These are phyloP conservation scores for Xylaria multiplex DNA, from an alignment of 2,329 filamentous ascomycete species.

Conservation along the genomic window DNA sequence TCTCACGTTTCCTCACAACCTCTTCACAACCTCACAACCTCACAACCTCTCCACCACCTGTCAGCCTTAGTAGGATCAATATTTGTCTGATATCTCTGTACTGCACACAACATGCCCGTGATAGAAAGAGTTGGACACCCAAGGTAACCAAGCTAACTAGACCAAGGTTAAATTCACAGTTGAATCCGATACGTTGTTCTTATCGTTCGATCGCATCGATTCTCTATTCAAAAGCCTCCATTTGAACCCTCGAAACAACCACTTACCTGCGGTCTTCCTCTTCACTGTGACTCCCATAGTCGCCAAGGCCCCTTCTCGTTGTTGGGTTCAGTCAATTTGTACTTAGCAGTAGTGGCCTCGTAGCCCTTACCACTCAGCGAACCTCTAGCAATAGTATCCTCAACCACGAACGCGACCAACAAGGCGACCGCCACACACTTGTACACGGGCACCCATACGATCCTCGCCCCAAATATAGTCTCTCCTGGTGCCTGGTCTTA, in stretches of 20 bases:
- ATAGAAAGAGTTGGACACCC: neutral
- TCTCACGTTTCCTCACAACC: slow-evolving; percentile 5
- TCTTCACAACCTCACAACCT: neutral
- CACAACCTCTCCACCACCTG: neutral
- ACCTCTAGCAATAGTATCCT: neutral
- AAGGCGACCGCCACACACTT: neutral
- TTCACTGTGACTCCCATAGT: slow-evolving; percentile 3
- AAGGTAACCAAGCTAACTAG: neutral
- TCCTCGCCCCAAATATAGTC: neutral
- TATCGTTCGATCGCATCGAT: neutral
- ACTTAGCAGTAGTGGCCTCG: slow-evolving; percentile 10
- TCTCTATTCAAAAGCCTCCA: neutral
- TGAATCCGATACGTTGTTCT: neutral
- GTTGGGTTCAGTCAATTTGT: slow-evolving; percentile 6
- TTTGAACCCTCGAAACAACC: neutral
- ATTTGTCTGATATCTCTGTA: neutral
- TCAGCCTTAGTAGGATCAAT: neutral
- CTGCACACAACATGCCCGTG: neutral
- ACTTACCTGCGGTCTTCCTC: neutral
- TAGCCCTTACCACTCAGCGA: slow-evolving; percentile 2
- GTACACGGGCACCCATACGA: neutral
- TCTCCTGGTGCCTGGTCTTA: neutral
- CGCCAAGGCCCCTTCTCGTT: neutral
- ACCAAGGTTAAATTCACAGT: neutral
- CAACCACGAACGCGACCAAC: slow-evolving; percentile 8